These are phyloP conservation scores for Crithidia bombi DNA, from an alignment of 208 protist genomes.

Conservation along the genomic window DNA sequence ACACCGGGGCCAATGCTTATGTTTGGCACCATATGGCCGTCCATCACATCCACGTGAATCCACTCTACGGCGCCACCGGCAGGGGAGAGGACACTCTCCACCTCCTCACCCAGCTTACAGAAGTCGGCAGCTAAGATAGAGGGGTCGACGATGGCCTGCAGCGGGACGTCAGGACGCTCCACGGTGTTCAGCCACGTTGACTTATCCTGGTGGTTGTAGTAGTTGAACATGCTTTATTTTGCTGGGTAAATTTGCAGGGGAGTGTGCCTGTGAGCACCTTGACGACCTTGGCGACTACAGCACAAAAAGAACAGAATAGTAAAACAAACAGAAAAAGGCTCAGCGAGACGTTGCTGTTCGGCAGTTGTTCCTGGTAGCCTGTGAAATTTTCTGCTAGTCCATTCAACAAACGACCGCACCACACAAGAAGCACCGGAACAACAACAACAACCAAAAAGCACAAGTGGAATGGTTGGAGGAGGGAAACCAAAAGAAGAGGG, in stretches of 20 bases:
- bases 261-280: not conserved
- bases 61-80: slow-evolving; percentile 72
- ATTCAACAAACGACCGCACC: no score
- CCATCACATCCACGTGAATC: slow-evolving; percentile 99
- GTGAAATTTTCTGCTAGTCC: no score
- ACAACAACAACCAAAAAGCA: no score
- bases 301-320: no score
- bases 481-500: no score
- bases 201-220: slow-evolving; percentile 56
- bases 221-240: slow-evolving; percentile 15
- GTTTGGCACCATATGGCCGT: slow-evolving; percentile 98
- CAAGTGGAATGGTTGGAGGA: no score
- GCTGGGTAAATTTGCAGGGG: no score
- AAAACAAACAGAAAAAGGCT: no score
- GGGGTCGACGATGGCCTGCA: slow-evolving; percentile 80
- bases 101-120: slow-evolving; percentile 81
- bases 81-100: slow-evolving; percentile 68
- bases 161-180: slow-evolving; percentile 38
- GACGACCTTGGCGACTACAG: no score
- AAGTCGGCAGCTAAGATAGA: slow-evolving; percentile 94
- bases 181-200: slow-evolving; percentile 63
- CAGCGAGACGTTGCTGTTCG: no score
- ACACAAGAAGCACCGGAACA: no score
- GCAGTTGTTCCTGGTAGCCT: no score
- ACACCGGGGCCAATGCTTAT: slow-evolving; percentile 96